phyloP scores from a whole-genome alignment of 83 land plant genomes.

The Larix sibirica region DNA sequence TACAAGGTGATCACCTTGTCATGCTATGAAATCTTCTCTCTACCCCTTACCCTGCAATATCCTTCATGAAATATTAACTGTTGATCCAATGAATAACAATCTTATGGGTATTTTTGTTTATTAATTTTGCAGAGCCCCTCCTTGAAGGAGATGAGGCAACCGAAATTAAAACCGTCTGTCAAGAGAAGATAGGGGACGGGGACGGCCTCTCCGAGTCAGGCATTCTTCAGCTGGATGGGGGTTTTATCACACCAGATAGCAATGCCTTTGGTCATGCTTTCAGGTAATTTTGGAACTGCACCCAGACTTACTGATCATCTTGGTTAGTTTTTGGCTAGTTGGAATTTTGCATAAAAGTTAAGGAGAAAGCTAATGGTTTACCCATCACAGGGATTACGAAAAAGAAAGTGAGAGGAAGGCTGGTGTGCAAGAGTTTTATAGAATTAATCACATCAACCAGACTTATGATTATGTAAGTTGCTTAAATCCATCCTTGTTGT shows the following conservation, averaged over 20 bases:
- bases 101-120: too few relatives aligned
- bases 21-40: too few relatives aligned
- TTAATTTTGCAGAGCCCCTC: constrained; percentile 1
- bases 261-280: constrained; percentile 4
- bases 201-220: background rate
- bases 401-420: constrained; percentile 43
- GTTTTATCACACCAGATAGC: constrained; percentile 6
- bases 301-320: too few relatives aligned
- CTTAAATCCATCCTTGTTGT: background rate
- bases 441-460: constrained; percentile 58
- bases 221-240: background rate
- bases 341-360: too few relatives aligned
- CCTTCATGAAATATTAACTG: too few relatives aligned
- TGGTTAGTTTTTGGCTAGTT: too few relatives aligned
- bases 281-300: constrained; percentile 9
- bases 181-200: background rate
- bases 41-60: too few relatives aligned
- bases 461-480: constrained; percentile 55
- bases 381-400: background rate
- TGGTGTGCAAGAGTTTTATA: constrained; percentile 55
- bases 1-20: background rate
- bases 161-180: background rate
- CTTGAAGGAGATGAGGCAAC: background rate
- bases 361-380: background rate
- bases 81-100: too few relatives aligned